Base-by-base conservation (phyloP, 495 filamentous ascomycete genomes). In the Aspergillus indologenus region DNA sequence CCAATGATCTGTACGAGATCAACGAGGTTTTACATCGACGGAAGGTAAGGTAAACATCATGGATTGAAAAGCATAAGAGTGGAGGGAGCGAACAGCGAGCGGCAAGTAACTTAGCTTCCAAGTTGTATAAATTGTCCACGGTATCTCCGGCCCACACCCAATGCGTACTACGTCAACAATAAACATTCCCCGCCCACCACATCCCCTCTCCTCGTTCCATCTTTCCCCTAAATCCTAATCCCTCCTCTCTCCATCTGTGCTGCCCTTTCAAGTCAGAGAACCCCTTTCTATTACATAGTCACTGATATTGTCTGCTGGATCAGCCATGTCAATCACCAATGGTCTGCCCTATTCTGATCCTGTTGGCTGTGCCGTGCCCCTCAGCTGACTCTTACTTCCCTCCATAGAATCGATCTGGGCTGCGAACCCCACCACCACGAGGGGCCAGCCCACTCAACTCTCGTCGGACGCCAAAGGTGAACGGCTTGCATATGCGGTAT, bases 391-490 rank as follows among this genome's bases (percentile, higher is more conserved):
- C 61, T 52, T 22, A 43, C 29, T n/a, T n/a, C n/a, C n/a, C n/a
- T 40, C 29, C 26, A 7, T 62, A 90, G 87, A 87, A 61, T 79
- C 84, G 23, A 86, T 88, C 55, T 89, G 86, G 82, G 88, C 88
- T 20, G 78, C 88, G n/a, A 81, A 81, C 64, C 94, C 94, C 59
- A 85, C 85, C 51, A 97, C 93, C 17, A 86, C 83, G 57, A 87
- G 94, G 61, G 92, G 92, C 53, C 87, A 90, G 62, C 90, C 93
- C 59, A 97, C 94, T 17, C 90, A 91, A 66, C 85, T 98, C 51
- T 93, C 92, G 29, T 85, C 87, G 21, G 95, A 98, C 71, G 73
- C 88, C 26, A 96, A 96, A 72, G 94, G 95, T 56, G 89, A 97
- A 76, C 85, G 91, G 57, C 86, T 98, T 71, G 90, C 91, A 52